phyloP scores from a whole-genome alignment of 2,329 filamentous ascomycete species.

The Nemania sp. region DNA sequence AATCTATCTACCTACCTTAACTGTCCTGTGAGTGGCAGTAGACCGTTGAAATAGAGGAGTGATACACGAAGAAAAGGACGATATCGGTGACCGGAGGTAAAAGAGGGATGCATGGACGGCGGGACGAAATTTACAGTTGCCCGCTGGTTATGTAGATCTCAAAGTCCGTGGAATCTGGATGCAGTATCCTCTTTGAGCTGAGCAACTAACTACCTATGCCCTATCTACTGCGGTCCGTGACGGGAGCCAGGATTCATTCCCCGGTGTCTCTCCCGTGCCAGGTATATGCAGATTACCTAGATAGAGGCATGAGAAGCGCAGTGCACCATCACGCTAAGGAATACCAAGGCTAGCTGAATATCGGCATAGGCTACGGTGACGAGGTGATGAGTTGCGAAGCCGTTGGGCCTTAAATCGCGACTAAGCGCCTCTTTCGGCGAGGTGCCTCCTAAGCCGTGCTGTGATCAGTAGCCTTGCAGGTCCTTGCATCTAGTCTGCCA shows the following conservation, averaged over 20 bases:
- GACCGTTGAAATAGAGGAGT: neutral
- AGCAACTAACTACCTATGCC: neutral
- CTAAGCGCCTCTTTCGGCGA: constrained; percentile 10
- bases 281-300: constrained; percentile 5
- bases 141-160: neutral
- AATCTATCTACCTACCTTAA: neutral
- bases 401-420: constrained; percentile 4
- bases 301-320: neutral
- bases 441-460: neutral
- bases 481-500: constrained; percentile 16
- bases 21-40: neutral
- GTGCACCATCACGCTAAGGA: constrained; percentile 9
- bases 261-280: constrained; percentile 21
- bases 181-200: neutral
- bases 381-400: constrained; percentile 16
- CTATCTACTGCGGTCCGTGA: constrained; percentile 16
- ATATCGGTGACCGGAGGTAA: constrained; percentile 3
- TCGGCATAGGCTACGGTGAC: constrained; percentile 1
- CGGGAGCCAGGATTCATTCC: constrained; percentile 16
- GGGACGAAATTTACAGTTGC: neutral
- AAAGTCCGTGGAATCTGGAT: neutral
- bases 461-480: constrained; percentile 33
- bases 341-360: neutral
- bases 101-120: neutral
- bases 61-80: neutral